A percentile compares a stretch with the other conserved stretches of the same genome.
phyloP scores from a whole-genome alignment of 768 basidiomycete species.

The Psilocybe cubensis region DNA sequence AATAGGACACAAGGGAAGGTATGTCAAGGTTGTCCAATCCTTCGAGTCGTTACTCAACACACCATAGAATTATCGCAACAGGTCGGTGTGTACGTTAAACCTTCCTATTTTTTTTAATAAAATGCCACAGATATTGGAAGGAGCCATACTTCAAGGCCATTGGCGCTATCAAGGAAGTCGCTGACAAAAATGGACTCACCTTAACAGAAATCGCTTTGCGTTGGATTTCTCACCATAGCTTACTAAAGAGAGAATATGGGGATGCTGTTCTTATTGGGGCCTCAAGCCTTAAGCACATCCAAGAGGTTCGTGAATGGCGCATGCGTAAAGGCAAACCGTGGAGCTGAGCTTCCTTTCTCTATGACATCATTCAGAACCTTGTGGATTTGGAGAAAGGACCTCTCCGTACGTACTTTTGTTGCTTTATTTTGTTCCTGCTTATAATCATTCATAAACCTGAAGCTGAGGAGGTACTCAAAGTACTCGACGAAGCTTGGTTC shows the following conservation, averaged over 20 bases:
- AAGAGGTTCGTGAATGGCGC: constrained; percentile 36
- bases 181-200: constrained; percentile 38
- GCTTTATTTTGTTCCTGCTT: neutral
- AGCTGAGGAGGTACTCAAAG: constrained; percentile 54
- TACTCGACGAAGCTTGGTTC: constrained; percentile 55
- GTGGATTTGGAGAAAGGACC: constrained; percentile 61
- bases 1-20: constrained; percentile 28
- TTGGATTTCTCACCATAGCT: constrained; percentile 62
- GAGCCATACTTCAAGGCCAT: constrained; percentile 55
- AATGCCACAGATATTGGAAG: constrained; percentile 52
- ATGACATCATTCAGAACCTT: constrained; percentile 42
- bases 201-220: constrained; percentile 60
- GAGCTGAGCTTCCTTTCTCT: neutral
- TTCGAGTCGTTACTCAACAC: neutral
- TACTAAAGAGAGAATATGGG: constrained; percentile 48
- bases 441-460: neutral
- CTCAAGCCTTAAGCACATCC: constrained; percentile 57
- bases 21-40: neutral
- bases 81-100: constrained; percentile 27
- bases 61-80: constrained; percentile 35
- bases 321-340: neutral
- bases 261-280: constrained; percentile 66
- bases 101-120: neutral
- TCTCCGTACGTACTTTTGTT: constrained; percentile 40
- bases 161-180: constrained; percentile 43